Evolutionary conservation across 805 yeast species (phyloP).

Genomic region (Wickerhamomyces silvicola): DNA sequence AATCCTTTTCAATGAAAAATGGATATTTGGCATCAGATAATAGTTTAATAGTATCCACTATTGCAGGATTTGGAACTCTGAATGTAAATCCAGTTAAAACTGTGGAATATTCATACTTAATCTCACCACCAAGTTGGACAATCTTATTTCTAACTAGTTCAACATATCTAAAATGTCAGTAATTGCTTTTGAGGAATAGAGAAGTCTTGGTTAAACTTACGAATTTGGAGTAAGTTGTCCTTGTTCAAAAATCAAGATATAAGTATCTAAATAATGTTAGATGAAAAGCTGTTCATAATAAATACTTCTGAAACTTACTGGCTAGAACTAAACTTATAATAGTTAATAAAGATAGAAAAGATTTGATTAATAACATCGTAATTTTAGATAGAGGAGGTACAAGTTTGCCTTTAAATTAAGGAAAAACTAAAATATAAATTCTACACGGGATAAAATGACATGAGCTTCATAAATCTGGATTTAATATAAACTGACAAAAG

Average conservation of each 20-base stretch:
- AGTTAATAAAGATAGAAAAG: too few relatives aligned
- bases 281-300: too few relatives aligned
- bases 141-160: slow-evolving; percentile 28
- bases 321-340: too few relatives aligned
- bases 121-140: slow-evolving; percentile 33
- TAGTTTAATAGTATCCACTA: slow-evolving; percentile 16
- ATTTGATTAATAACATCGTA: too few relatives aligned
- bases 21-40: slow-evolving; percentile 25
- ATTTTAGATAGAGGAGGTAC: too few relatives aligned
- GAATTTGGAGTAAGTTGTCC: slow-evolving; percentile 22
- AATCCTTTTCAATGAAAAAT: slow-evolving; percentile 40
- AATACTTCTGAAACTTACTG: too few relatives aligned
- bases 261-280: too few relatives aligned
- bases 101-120: slow-evolving; percentile 40
- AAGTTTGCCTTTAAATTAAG: neutral
- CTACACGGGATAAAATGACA: neutral
- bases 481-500: slow-evolving; percentile 46
- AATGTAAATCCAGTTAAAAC: slow-evolving; percentile 44
- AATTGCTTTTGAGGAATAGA: neutral
- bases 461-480: slow-evolving; percentile 29
- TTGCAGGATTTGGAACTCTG: slow-evolving; percentile 27
- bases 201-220: slow-evolving; percentile 7
- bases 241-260: slow-evolving; percentile 22
- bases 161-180: slow-evolving; percentile 15
- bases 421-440: neutral